Percentiles rank a stretch among this genome's conserved stretches.
Evolutionary conservation across 495 filamentous ascomycete species (phyloP).

Genomic region (Daldinia caldariorum): DNA sequence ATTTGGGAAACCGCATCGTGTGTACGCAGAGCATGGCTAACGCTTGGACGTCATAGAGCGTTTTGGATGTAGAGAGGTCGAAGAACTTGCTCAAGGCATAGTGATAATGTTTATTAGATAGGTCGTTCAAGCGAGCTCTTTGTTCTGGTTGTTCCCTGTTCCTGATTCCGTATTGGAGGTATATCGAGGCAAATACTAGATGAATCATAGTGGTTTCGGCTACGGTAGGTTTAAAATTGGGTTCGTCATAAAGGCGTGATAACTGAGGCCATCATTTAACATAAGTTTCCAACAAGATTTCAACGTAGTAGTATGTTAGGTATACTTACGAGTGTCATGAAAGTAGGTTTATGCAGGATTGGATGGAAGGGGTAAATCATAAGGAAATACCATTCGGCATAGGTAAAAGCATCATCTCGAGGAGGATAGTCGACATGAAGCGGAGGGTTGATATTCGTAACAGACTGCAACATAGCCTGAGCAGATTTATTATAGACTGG

Average conservation of each 20-base stretch:
- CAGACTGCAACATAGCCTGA: conserved; percentile 69
- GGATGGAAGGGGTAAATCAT: conserved; percentile 77
- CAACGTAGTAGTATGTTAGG: background rate
- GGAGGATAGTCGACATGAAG: conserved; percentile 67
- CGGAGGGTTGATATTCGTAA: conserved; percentile 66
- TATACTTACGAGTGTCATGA: conserved; percentile 68
- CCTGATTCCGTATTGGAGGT: conserved; percentile 74
- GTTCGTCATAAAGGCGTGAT: conserved; percentile 69
- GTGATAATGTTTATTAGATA: conserved; percentile 79
- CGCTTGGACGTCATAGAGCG: conserved; percentile 73
- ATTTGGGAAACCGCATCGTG: conserved; percentile 80
- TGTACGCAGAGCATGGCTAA: conserved; percentile 73
- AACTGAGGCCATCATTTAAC: conserved; percentile 55
- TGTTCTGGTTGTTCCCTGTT: conserved; percentile 66
- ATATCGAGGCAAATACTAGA: conserved; percentile 80
- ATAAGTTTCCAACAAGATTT: background rate
- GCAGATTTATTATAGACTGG: conserved; percentile 74
- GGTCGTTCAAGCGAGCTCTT: conserved; percentile 61
- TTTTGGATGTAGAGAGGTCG: conserved; percentile 66
- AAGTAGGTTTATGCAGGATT: conserved; percentile 74
- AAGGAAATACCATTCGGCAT: conserved; percentile 76
- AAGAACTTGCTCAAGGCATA: conserved; percentile 74
- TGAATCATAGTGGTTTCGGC: conserved; percentile 77
- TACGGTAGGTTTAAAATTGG: conserved; percentile 64
- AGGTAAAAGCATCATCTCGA: conserved; percentile 66